Percentiles rank a stretch among this genome's conserved stretches.
Conservation (phyloP, 2,329 filamentous ascomycete species). For the Colletotrichum ledebouriae region DNA sequence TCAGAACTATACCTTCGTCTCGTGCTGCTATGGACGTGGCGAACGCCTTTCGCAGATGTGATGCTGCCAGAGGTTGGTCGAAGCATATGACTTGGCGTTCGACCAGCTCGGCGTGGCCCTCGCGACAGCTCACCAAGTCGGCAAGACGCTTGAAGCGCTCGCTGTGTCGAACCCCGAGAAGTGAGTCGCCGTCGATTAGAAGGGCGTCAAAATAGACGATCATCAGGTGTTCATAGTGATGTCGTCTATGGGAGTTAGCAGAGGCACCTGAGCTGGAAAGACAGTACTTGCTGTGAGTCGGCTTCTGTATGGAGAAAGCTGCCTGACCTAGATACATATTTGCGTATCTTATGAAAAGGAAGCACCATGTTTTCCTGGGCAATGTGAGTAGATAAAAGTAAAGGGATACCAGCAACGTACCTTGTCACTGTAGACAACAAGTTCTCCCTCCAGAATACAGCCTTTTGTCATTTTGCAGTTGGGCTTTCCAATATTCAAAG, state of each 20-base stretch:
- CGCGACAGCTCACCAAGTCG: conserved; percentile 62
- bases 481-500: conserved; percentile 71
- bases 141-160: conserved; percentile 72
- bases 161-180: conserved; percentile 66
- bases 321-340: conserved; percentile 82
- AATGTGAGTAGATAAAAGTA: conserved; percentile 41
- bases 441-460: conserved; percentile 87
- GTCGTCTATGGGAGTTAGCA: conserved; percentile 55
- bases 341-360: conserved; percentile 85
- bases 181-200: conserved; percentile 65
- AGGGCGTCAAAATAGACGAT: conserved; percentile 72
- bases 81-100: conserved; percentile 79
- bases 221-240: conserved; percentile 69
- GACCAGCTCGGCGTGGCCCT: conserved; percentile 76
- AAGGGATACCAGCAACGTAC: conserved; percentile 48
- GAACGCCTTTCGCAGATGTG: conserved; percentile 73
- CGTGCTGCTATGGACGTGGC: conserved; percentile 73
- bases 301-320: conserved; percentile 74
- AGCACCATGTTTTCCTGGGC: conserved; percentile 70
- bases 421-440: conserved; percentile 81
- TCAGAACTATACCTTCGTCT: conserved; percentile 85
- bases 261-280: neutral
- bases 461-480: conserved; percentile 71
- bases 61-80: conserved; percentile 61
- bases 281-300: conserved; percentile 73